Evolutionary conservation across 495 filamentous ascomycete genomes (phyloP), one percentile per base, ranked within the genome.

Genomic region (Antarctomyces pellizariae): DNA sequence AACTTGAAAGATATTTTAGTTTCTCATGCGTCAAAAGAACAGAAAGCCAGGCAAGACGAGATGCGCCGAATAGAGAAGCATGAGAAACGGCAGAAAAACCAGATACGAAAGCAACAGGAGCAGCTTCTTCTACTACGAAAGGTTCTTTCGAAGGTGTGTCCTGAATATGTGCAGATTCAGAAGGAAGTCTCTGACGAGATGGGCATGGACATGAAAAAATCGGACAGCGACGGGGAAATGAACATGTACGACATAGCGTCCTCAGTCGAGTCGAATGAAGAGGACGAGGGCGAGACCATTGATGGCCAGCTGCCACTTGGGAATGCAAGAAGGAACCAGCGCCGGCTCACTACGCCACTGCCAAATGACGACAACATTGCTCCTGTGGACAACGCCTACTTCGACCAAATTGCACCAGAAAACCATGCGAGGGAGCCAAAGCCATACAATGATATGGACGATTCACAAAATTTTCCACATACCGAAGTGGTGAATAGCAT

Each of bases 401-500:
- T 4, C 6, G 13, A 7, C 13, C 13, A 2, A 28, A 31, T 12
- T 30, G 19, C 17, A 10, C 11, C n/a, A n/a, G n/a, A 16, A 24
- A 31, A 4, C 31, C 17, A 16, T 16, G 15, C 10, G 17, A 19
- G 10, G 4, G 19, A 17, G 16, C 12, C 17, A 12, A 16, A 24
- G 6, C 24, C 15, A n/a, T 31, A 38, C 18, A 36, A 40, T 10
- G 28, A 34, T 7, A 34, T 32, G 13, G 37, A 38, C n/a, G 38
- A 40, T n/a, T 57, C 0, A 63, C 59, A 24, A 57, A 61, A 15
- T 55, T 68, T n/a, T 63, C 65, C n/a, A n/a, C n/a, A n/a, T n/a
- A n/a, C n/a, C n/a, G n/a, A n/a, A n/a, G n/a, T n/a, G n/a, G n/a
- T n/a, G n/a, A n/a, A n/a, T n/a, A n/a, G n/a, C 2, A 74, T 89